Base-by-base conservation (phyloP, 2,329 filamentous ascomycete species). In the Diaporthe citriasiana region DNA sequence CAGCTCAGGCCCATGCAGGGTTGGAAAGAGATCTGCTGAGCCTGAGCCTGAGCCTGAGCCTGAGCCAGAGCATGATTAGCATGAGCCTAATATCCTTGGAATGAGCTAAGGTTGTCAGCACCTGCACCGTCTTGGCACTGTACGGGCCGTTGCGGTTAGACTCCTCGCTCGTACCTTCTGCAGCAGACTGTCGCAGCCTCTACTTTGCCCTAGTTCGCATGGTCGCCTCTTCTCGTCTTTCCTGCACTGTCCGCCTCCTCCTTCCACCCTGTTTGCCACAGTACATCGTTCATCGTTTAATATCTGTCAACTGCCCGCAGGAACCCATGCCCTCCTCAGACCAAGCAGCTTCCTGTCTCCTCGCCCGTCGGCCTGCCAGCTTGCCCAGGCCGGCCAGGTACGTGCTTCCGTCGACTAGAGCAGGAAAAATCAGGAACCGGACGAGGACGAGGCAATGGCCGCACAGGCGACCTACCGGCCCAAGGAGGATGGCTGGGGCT, bases 121-220 rank as follows among this genome's bases (percentile, higher is more conserved):
- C 30, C 56, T 30, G 53, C 56, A 50, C 70, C 25, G 56, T 71
- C 70, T 71, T 63, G 45, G 56, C 45, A 71, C 70, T 65, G 56
- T 71, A 63, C 70, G 70, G 70, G 70, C 56, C 70, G 56, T 30
- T 53, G 70, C 69, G 56, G n/a, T 40, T 63, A 71, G 70, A 71
- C 57, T 25, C 35, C n/a, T 45, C 5, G 13, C n/a, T 40, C 35
- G 56, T 50, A 50, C 17, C 19, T 40, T 5, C 19, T 1, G 0
- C 5, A 22, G n/a, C 17, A 27, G 9, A 7, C 17, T 25, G 8
- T 15, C 2, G 30, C 27, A 9, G 33, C 35, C 1, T 33, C 10
- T 63, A 63, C 70, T 71, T 63, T 9, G 0, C 56, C 69, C 19
- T 57, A 50, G 55, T 71, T 50, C 57, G 69, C 45, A 63, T 60